Conservation (phyloP, 2,329 filamentous ascomycete genomes). For the Scedosporium apiospermum region DNA sequence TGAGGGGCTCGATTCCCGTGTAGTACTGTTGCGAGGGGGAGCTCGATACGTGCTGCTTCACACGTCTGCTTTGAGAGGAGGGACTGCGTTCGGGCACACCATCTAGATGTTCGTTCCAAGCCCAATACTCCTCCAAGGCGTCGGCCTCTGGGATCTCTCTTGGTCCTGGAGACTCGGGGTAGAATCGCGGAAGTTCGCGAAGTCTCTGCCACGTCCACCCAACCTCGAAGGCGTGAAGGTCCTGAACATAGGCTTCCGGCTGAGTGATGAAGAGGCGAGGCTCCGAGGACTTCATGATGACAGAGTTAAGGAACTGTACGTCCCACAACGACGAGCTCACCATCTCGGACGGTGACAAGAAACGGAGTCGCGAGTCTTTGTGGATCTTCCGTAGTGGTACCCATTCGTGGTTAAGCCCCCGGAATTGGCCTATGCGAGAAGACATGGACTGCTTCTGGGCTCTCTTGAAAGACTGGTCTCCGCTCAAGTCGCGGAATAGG, state of each 20-base stretch:
- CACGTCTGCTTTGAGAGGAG: not conserved
- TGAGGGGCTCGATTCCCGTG: slow-evolving; percentile 23
- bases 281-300: slow-evolving; percentile 62
- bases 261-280: slow-evolving; percentile 69
- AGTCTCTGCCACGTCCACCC: slow-evolving; percentile 66
- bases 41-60: slow-evolving; percentile 11
- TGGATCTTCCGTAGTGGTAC: slow-evolving; percentile 70
- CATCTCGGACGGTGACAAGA: slow-evolving; percentile 63
- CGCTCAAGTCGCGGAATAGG: slow-evolving; percentile 34
- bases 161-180: slow-evolving; percentile 28
- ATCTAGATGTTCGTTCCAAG: slow-evolving; percentile 56
- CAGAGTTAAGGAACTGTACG: slow-evolving; percentile 57
- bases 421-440: slow-evolving; percentile 22
- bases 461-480: slow-evolving; percentile 1
- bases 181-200: slow-evolving; percentile 50
- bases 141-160: slow-evolving; percentile 48
- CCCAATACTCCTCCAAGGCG: slow-evolving; percentile 57
- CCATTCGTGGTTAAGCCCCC: slow-evolving; percentile 58
- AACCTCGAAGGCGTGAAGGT: slow-evolving; percentile 38
- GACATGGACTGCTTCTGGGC: not conserved
- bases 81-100: slow-evolving; percentile 27
- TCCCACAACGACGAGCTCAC: slow-evolving; percentile 63
- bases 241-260: slow-evolving; percentile 64
- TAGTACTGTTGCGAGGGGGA: slow-evolving; percentile 32
- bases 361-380: slow-evolving; percentile 62